Evolutionary conservation across 2,329 filamentous ascomycete genomes (phyloP).

Genomic region (Microdochium bolleyi): DNA sequence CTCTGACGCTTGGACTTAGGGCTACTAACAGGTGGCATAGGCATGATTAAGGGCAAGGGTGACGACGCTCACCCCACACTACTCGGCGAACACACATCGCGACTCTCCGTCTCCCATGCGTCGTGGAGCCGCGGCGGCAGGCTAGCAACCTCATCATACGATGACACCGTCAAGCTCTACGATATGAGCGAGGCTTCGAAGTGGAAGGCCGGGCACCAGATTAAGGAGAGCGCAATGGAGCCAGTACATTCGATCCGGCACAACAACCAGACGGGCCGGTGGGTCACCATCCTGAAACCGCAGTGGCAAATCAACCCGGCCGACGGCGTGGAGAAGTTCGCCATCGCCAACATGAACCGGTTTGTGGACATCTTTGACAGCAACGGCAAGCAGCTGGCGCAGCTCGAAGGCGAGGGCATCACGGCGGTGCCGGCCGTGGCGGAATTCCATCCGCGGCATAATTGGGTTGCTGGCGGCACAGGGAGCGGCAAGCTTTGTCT

Average conservation of each 20-base stretch:
- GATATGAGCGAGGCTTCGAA: slow-evolving; percentile 56
- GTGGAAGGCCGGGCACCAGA: slow-evolving; percentile 50
- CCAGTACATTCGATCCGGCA: slow-evolving; percentile 66
- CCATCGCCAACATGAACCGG: slow-evolving; percentile 94
- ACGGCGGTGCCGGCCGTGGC: slow-evolving; percentile 91
- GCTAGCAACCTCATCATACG: slow-evolving; percentile 86
- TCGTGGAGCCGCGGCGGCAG: slow-evolving; percentile 82
- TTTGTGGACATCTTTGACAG: slow-evolving; percentile 87
- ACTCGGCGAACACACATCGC: slow-evolving; percentile 73
- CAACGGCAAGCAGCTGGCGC: slow-evolving; percentile 78
- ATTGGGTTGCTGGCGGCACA: slow-evolving; percentile 91
- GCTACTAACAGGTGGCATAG: not conserved
- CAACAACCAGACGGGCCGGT: slow-evolving; percentile 93
- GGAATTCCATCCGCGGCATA: slow-evolving; percentile 76
- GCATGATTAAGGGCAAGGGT: slow-evolving; percentile 51
- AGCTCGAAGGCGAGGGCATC: slow-evolving; percentile 81
- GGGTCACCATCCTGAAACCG: slow-evolving; percentile 76
- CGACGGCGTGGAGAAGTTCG: slow-evolving; percentile 79
- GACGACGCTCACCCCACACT: slow-evolving; percentile 56
- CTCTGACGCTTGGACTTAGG: not conserved
- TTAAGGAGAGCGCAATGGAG: slow-evolving; percentile 56
- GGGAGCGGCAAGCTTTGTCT: slow-evolving; percentile 88
- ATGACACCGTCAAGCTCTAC: slow-evolving; percentile 92
- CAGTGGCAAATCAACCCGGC: slow-evolving; percentile 81
- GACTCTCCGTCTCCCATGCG: slow-evolving; percentile 84